phyloP scores from a whole-genome alignment of 1,284 basidiomycete species.

The Gymnopus androsaceus region DNA sequence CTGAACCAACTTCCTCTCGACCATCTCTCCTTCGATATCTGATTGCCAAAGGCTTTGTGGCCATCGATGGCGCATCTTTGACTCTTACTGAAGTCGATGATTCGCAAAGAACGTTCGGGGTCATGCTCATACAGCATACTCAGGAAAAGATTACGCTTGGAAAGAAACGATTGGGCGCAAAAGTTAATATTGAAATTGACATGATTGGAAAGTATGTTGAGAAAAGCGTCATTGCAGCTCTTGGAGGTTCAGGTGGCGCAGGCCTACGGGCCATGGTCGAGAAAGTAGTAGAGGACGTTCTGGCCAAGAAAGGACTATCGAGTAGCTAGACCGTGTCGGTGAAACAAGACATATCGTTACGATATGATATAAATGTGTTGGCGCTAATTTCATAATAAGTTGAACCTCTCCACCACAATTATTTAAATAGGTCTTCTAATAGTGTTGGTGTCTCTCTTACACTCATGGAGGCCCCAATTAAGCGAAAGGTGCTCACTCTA shows the following conservation, averaged over 20 bases:
- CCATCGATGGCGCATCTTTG: conserved; percentile 93
- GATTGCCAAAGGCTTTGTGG: conserved; percentile 95
- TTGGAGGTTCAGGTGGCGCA: conserved; percentile 61
- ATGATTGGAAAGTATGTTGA: conserved; percentile 89
- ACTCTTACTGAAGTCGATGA: conserved; percentile 54
- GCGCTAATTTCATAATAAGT: background rate
- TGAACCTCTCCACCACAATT: background rate
- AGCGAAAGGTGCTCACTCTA: conserved; percentile 44
- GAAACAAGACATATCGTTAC: conserved; percentile 44
- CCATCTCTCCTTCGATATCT: conserved; percentile 80
- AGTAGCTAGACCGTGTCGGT: conserved; percentile 43
- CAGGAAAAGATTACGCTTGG: conserved; percentile 87
- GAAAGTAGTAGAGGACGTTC: conserved; percentile 68
- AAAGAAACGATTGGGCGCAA: conserved; percentile 74
- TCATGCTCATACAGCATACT: conserved; percentile 97
- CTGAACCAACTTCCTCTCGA: conserved; percentile 57
- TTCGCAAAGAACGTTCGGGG: conserved; percentile 22
- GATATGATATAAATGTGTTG: background rate
- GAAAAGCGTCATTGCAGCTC: conserved; percentile 77
- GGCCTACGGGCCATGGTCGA: conserved; percentile 66
- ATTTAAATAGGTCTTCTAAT: background rate
- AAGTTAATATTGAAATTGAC: conserved; percentile 94
- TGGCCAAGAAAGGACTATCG: conserved; percentile 52
- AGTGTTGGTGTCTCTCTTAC: too few species aligned
- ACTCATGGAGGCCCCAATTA: conserved; percentile 22